These are phyloP conservation scores for Coemansia sp. DNA, from an alignment of 192 early-diverging fungal genomes.

Conservation along the genomic window DNA sequence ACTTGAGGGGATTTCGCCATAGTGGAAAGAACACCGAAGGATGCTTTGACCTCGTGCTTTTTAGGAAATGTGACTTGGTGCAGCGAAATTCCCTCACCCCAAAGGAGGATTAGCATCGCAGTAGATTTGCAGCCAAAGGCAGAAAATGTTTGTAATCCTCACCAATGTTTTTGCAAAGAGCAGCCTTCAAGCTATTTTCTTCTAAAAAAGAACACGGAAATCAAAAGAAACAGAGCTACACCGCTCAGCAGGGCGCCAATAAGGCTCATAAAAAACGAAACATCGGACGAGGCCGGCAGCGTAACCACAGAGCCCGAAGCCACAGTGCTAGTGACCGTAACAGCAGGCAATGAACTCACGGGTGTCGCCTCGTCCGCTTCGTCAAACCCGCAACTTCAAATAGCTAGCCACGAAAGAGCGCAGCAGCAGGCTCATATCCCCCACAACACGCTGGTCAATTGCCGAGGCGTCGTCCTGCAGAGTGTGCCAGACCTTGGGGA, in stretches of 20 bases:
- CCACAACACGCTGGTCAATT: slow-evolving; percentile 60
- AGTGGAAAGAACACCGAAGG: background rate
- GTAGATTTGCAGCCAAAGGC: background rate
- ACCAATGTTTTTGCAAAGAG: too few species aligned
- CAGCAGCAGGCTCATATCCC: slow-evolving; percentile 78
- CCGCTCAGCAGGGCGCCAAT: slow-evolving; percentile 4
- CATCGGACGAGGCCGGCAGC: slow-evolving; percentile 33
- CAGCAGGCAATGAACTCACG: background rate
- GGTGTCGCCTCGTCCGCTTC: slow-evolving; percentile 24
- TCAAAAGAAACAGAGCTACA: background rate
- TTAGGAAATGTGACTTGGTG: background rate
- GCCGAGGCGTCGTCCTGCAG: slow-evolving; percentile 69
- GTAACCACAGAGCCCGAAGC: background rate
- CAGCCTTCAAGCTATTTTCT: too few species aligned
- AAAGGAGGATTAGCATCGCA: background rate
- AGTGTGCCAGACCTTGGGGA: slow-evolving; percentile 88
- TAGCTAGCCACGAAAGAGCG: slow-evolving; percentile 77
- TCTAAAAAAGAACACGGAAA: background rate
- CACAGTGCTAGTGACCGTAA: slow-evolving; percentile 4
- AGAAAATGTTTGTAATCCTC: background rate
- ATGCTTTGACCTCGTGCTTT: background rate
- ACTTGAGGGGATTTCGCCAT: background rate
- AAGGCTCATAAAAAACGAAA: slow-evolving; percentile 13
- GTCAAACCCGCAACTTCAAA: slow-evolving; percentile 56
- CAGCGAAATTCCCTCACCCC: background rate